Percentiles rank a stretch among this genome's conserved stretches.
These are phyloP conservation scores for Achaetomium macrosporum DNA, from an alignment of 2,329 filamentous ascomycete genomes.

Conservation along the genomic window DNA sequence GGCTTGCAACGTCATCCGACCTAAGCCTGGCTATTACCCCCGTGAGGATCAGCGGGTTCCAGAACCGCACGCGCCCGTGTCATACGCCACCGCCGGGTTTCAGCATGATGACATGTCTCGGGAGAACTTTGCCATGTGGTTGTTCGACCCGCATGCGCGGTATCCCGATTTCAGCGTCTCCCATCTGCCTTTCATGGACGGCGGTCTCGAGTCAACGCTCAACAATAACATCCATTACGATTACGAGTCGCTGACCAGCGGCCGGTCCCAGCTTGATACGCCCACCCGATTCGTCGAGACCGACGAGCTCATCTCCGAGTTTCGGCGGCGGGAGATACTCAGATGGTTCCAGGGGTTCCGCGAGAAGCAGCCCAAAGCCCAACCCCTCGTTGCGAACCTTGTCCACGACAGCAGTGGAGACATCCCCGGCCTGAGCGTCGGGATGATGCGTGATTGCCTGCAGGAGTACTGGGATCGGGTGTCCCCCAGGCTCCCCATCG, in stretches of 20 bases:
- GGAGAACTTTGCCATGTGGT: constrained; percentile 46
- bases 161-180: constrained; percentile 40
- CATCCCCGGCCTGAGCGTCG: constrained; percentile 54
- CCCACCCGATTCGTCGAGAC: constrained; percentile 35
- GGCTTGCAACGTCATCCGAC: constrained; percentile 32
- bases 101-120: constrained; percentile 33
- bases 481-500: constrained; percentile 77
- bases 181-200: constrained; percentile 43
- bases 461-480: constrained; percentile 85
- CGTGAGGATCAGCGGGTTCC: constrained; percentile 27
- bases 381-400: constrained; percentile 30
- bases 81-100: constrained; percentile 32
- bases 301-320: constrained; percentile 41
- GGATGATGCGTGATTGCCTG: constrained; percentile 80
- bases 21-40: constrained; percentile 35
- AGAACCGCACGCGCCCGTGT: constrained; percentile 32
- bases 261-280: constrained; percentile 41
- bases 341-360: constrained; percentile 40
- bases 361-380: constrained; percentile 38
- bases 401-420: constrained; percentile 39
- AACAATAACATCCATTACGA: constrained; percentile 48
- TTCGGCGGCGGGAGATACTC: constrained; percentile 41
- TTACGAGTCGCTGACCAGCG: constrained; percentile 43
- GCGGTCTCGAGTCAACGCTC: constrained; percentile 45
- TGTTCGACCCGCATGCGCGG: constrained; percentile 42